Percentiles rank a stretch among this genome's conserved stretches.
These are phyloP conservation scores for Schizochytrium sp. DNA, from an alignment of 108 stramenopile genomes.

Conservation along the genomic window DNA sequence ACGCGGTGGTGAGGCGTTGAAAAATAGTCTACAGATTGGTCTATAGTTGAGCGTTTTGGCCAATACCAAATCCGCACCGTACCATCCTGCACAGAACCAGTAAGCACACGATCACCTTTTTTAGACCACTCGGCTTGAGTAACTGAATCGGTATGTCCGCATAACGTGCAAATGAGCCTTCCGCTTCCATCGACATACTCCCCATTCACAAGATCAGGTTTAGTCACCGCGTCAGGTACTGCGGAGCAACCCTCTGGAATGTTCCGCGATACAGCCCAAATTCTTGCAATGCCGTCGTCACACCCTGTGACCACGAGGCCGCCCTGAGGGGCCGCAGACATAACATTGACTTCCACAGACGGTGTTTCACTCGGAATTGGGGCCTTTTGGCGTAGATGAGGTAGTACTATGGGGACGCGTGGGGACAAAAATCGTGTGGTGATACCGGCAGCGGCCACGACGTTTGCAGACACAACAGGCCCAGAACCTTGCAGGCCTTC, in stretches of 20 bases:
- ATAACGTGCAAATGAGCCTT: not conserved
- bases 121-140: conserved; percentile 26
- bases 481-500: conserved; percentile 6
- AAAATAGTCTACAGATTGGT: conserved; percentile 28
- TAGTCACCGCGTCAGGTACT: not conserved
- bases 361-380: no score
- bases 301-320: conserved; percentile 6
- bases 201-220: conserved; percentile 2
- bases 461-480: conserved; percentile 11
- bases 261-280: conserved; percentile 55
- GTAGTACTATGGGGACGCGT: conserved; percentile 35
- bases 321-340: conserved; percentile 45
- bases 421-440: conserved; percentile 24
- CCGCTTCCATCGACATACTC: conserved; percentile 43
- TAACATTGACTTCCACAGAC: conserved; percentile 37
- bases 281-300: conserved; percentile 20
- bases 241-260: not conserved
- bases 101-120: conserved; percentile 43
- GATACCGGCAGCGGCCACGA: conserved; percentile 35
- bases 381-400: conserved; percentile 35
- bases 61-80: conserved; percentile 55
- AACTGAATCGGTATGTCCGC: conserved; percentile 28
- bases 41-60: not conserved
- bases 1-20: conserved; percentile 45
- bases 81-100: conserved; percentile 12